Base-by-base conservation (phyloP, 192 early-diverging fungal genomes). In the Backusella circina region DNA sequence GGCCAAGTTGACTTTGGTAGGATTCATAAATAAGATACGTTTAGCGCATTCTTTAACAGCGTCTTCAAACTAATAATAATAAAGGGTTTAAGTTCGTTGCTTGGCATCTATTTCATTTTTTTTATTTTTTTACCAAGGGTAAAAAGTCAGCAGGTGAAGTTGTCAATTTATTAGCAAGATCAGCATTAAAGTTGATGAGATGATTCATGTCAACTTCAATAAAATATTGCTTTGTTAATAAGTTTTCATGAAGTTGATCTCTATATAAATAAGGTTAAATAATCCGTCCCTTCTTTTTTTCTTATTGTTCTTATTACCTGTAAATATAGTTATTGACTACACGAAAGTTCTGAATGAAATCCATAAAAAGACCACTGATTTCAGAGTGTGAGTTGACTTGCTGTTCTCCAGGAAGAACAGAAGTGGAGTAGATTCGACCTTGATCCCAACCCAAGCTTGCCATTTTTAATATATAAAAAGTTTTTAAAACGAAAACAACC, bases 201-300 rank as follows among this genome's bases (percentile, higher is more conserved):
- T 97, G 93, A 47, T 88, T 90, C 82, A 99, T 84, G 74, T 96
- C 93, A 15, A 99, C 94, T 76, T 99, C 90, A 64, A 99, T 82
- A 75, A 91, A 89, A 75, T 91, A 87, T 57, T 92, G 89, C 75
- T 91, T 89, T 38, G 93, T 82, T 61, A 91, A 88, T 31, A 91
- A 77, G 85, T 98, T 97, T 73, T 95, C 89, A 35, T 89, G 89
- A 68, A 97, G 88, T 87, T 96, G 95, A 85, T 99, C 95, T 85
- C 96, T 93, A 69, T 71, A 65, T 35, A 28, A 37, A 33, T 16
- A 50, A 28, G 18, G 15, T n/a, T 18, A 47, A 47, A 21, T 16
- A 6, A n/a, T 15, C 10, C 5, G 47, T 21, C 32, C n/a, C 16
- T 36, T 37, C n/a, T 64, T 44, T 2, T 13, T 33, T 65, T 31